Evolutionary conservation across 495 filamentous ascomycete genomes (phyloP), one percentile per base, ranked within the genome.

Genomic region (Articulospora tetracladia): DNA sequence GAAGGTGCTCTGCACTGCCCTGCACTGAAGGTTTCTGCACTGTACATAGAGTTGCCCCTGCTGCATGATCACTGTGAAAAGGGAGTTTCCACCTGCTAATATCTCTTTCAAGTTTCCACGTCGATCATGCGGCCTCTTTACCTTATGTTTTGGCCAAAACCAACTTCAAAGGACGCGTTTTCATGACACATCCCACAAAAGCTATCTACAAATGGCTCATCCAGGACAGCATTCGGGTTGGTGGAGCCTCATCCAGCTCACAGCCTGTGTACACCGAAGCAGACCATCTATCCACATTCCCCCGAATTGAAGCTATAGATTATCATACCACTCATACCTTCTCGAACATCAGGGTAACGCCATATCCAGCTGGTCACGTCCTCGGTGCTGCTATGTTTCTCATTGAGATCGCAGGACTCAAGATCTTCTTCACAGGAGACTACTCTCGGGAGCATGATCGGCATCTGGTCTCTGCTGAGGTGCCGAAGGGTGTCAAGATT

Each of bases 181-280:
- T 97, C 76, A 98, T 97, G 93, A 98, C 94, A 25, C 94, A 98
- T 76, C 90, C 94, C 4, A 98, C 94, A 24, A 97, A 97, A 74
- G 94, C 94, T 60, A 98, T 98, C 73, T 98, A 98, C 81, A 98
- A 97, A 78, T 97, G 93, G 92, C 81, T 98, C 32, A 96, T 98
- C 54, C 92, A 96, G 71, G 94, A 98, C 74, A 92, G 89, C 69
- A 89, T 98, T 26, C 86, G 94, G 60, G 92, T 98, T 32, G 85
- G 87, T 52, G 80, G 91, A 70, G 91, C 89, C 0, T 87, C 90
- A 0, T 88, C 90, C 1, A 84, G 84, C 11, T 84, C 89, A 0
- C 77, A 80, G 54, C 86, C 87, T 1, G 83, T 97, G 44, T 98
- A 97, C 69, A 96, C 91, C 1, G 94, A 98, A 72, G 85, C 91